Percentiles rank a stretch among this genome's conserved stretches.
Evolutionary conservation across 208 protist genomes (phyloP).

Genomic region (Trichomonas gallinae): DNA sequence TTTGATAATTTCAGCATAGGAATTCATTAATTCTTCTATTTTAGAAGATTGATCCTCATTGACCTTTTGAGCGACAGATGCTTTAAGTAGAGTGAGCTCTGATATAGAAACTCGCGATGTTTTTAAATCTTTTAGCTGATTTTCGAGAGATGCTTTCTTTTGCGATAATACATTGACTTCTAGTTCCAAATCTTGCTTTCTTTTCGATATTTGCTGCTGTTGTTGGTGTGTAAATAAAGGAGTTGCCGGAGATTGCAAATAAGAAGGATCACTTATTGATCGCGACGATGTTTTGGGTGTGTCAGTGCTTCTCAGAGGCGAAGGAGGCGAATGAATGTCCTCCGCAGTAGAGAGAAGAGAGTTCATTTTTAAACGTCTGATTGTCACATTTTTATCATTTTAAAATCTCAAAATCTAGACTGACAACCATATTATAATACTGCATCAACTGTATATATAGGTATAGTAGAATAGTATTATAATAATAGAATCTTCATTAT

Average conservation of each 20-base stretch:
- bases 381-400: background rate
- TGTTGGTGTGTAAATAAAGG: background rate
- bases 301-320: background rate
- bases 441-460: too few relatives aligned
- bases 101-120: background rate
- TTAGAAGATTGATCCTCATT: background rate
- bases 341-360: background rate
- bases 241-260: background rate
- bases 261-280: background rate
- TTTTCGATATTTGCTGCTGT: background rate
- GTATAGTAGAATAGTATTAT: too few relatives aligned
- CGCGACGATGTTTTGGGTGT: background rate
- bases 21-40: background rate
- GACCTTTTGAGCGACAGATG: background rate
- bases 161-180: background rate
- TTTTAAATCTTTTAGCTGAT: background rate
- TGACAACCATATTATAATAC: too few relatives aligned
- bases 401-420: too few relatives aligned
- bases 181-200: background rate
- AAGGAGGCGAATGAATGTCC: background rate
- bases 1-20: background rate
- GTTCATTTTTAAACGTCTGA: background rate
- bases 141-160: background rate
- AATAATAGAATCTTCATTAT: too few relatives aligned
- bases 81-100: background rate